A percentile compares a stretch with the other conserved stretches of the same genome.
Conservation (phyloP, 2,329 filamentous ascomycete genomes). For the Neopestalotiopsis clavispora region DNA sequence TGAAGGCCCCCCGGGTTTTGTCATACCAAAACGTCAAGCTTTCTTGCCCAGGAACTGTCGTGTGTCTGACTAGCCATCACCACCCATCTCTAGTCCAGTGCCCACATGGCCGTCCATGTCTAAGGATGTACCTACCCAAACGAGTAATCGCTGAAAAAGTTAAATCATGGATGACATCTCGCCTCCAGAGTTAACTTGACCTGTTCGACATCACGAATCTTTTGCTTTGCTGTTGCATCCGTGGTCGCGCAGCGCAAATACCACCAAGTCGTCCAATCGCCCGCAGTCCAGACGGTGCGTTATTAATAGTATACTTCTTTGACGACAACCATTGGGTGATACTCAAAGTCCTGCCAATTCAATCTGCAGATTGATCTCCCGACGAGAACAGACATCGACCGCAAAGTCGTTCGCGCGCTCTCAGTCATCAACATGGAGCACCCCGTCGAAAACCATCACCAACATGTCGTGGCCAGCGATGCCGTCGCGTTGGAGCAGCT, state of each 20-base stretch:
- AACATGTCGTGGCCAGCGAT: constrained; percentile 27
- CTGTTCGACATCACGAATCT: not conserved
- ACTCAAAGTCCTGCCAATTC: not conserved
- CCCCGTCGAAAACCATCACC: constrained; percentile 21
- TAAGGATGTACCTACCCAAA: constrained; percentile 17
- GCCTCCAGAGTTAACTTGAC: not conserved
- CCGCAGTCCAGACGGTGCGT: constrained; percentile 1
- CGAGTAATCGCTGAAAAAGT: constrained; percentile 12
- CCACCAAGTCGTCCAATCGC: not conserved
- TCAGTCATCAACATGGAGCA: constrained; percentile 3
- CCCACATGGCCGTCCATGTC: not conserved
- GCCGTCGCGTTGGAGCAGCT: constrained; percentile 47
- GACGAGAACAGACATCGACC: not conserved
- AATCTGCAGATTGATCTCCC: not conserved
- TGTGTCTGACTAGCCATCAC: constrained; percentile 14
- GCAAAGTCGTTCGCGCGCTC: not conserved
- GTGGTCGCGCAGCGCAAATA: constrained; percentile 4
- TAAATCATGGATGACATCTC: constrained; percentile 12
- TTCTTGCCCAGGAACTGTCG: constrained; percentile 11
- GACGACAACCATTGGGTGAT: not conserved
- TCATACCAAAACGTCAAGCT: constrained; percentile 16
- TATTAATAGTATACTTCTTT: not conserved
- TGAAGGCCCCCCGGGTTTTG: not conserved
- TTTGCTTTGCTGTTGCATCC: not conserved
- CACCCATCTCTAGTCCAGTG: constrained; percentile 2